Conservation (phyloP, 2,329 filamentous ascomycete genomes). For the Magnaporthiopsis rhizophila region DNA sequence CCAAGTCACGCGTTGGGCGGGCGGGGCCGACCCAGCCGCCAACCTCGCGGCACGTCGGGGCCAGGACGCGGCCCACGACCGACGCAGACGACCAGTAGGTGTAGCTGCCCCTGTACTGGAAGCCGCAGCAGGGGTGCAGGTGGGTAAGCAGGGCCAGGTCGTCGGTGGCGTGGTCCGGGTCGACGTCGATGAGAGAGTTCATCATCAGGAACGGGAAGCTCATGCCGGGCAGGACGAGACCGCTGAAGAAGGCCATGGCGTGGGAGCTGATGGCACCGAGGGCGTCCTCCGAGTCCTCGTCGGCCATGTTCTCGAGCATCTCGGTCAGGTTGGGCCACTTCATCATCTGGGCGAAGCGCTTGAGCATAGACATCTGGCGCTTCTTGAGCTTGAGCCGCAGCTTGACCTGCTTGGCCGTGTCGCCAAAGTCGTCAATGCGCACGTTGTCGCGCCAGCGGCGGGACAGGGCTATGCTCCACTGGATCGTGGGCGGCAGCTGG, state of each 20-base stretch:
- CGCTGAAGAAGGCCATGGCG: slow-evolving; percentile 70
- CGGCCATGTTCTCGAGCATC: slow-evolving; percentile 53
- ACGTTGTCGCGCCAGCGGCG: slow-evolving; percentile 66
- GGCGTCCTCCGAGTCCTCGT: slow-evolving; percentile 48
- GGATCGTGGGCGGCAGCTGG: slow-evolving; percentile 61
- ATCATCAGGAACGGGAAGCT: slow-evolving; percentile 68
- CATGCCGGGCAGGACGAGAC: slow-evolving; percentile 62
- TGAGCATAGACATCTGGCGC: slow-evolving; percentile 60
- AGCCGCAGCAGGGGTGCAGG: slow-evolving; percentile 60
- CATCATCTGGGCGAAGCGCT: slow-evolving; percentile 61
- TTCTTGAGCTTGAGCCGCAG: slow-evolving; percentile 59
- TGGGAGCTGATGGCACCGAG: slow-evolving; percentile 58
- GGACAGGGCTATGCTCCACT: slow-evolving; percentile 67
- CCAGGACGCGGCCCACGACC: slow-evolving; percentile 69
- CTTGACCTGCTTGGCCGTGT: slow-evolving; percentile 45
- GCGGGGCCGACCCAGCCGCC: slow-evolving; percentile 71
- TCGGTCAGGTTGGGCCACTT: slow-evolving; percentile 69
- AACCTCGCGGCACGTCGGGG: slow-evolving; percentile 61
- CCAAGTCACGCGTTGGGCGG: slow-evolving; percentile 58
- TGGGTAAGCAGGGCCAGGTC: slow-evolving; percentile 60
- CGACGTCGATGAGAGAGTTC: slow-evolving; percentile 69
- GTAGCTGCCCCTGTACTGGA: slow-evolving; percentile 66
- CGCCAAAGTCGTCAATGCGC: slow-evolving; percentile 53
- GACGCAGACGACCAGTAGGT: slow-evolving; percentile 69
- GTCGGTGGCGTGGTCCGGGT: slow-evolving; percentile 58